Conservation (phyloP, 2,329 filamentous ascomycete genomes). For the Aspergillus brasiliensis region DNA sequence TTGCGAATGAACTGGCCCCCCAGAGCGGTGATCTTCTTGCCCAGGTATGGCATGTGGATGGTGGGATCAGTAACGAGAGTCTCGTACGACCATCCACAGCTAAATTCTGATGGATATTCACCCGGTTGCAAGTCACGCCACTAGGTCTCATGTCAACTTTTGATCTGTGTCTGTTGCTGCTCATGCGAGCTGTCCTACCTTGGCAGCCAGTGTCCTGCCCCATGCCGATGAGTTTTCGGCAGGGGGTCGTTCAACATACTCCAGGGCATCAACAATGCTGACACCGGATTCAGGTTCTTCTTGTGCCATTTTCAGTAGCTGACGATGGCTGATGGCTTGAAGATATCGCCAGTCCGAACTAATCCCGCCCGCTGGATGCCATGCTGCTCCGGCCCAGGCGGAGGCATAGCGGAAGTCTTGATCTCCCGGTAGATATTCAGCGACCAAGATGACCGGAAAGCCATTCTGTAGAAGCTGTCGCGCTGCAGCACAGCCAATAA, state of each 20-base stretch:
- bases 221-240: conserved; percentile 36
- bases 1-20: conserved; percentile 39
- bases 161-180: no score
- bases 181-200: conserved; percentile 23
- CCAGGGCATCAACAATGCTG: conserved; percentile 36
- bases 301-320: conserved; percentile 38
- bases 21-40: conserved; percentile 30
- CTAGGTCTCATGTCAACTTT: conserved; percentile 21
- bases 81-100: conserved; percentile 39
- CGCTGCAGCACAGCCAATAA: conserved; percentile 43
- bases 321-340: conserved; percentile 38
- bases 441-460: conserved; percentile 38
- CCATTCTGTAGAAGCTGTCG: conserved; percentile 38
- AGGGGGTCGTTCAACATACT: conserved; percentile 39
- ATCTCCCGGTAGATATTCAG: conserved; percentile 41
- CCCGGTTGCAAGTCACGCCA: conserved; percentile 34
- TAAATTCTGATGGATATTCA: conserved; percentile 38
- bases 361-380: conserved; percentile 42
- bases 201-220: conserved; percentile 39
- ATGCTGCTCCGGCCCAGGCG: conserved; percentile 44
- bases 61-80: conserved; percentile 43
- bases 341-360: conserved; percentile 37
- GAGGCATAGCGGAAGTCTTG: conserved; percentile 41
- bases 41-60: conserved; percentile 39
- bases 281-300: conserved; percentile 38